phyloP scores from a whole-genome alignment of 805 yeast species.

The Saccharomycopsis sp. region DNA sequence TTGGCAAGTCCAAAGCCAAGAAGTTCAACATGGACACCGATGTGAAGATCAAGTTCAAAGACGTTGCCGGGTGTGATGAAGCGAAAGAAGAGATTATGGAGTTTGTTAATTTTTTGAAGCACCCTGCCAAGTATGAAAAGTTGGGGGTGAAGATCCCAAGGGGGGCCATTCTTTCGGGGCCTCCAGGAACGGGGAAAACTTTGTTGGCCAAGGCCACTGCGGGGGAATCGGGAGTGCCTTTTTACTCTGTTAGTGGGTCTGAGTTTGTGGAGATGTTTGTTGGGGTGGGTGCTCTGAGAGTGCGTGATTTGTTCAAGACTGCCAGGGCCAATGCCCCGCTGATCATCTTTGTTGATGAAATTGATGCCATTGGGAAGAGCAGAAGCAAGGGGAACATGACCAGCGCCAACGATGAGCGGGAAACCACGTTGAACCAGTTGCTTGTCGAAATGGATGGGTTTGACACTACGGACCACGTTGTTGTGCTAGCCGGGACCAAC shows the following conservation, averaged over 20 bases:
- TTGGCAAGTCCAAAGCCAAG: constrained; percentile 73
- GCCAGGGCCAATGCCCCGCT: constrained; percentile 89
- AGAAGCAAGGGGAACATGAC: constrained; percentile 60
- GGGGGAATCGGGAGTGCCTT: constrained; percentile 94
- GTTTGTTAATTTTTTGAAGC: constrained; percentile 79
- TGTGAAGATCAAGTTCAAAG: constrained; percentile 72
- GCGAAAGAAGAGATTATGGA: constrained; percentile 95
- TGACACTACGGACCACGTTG: constrained; percentile 79
- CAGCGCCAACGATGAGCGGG: constrained; percentile 89
- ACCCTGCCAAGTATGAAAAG: constrained; percentile 75
- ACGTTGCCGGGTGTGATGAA: constrained; percentile 93
- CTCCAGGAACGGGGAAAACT: constrained; percentile 97
- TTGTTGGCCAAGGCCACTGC: constrained; percentile 90
- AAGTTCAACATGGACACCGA: constrained; percentile 76
- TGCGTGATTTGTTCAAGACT: constrained; percentile 81
- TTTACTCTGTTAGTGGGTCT: constrained; percentile 84
- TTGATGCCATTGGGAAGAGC: constrained; percentile 90
- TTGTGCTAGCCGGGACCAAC: constrained; percentile 91
- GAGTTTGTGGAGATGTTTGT: constrained; percentile 97
- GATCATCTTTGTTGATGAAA: constrained; percentile 87
- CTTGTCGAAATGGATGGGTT: constrained; percentile 96
- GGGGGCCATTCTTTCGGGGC: constrained; percentile 90
- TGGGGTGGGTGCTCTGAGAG: constrained; percentile 94
- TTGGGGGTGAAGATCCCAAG: constrained; percentile 92
- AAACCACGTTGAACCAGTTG: constrained; percentile 83